Evolutionary conservation across 805 yeast species (phyloP).

Genomic region (Cyberlindnera veronae): DNA sequence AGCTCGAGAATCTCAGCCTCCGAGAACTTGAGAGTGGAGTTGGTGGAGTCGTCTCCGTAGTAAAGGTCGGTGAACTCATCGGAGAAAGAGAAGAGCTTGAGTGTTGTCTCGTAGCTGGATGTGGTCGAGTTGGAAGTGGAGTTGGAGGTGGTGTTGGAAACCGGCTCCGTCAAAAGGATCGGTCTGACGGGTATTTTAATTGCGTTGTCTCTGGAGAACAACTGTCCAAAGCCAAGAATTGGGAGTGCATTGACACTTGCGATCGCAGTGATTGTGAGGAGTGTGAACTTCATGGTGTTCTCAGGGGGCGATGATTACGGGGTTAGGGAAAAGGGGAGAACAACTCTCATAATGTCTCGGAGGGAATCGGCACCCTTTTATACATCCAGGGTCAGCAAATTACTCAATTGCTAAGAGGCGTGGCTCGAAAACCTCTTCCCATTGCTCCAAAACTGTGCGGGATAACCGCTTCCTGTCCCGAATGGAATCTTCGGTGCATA

Average conservation of each 20-base stretch:
- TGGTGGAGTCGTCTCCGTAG: slow-evolving; percentile 5
- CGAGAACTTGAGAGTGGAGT: neutral
- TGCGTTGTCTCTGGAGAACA: neutral
- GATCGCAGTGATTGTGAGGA: neutral
- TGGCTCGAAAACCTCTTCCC: too few species aligned
- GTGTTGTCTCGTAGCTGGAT: neutral
- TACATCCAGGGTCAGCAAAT: too few species aligned
- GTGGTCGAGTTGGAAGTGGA: slow-evolving; percentile 9
- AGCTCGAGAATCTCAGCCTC: neutral
- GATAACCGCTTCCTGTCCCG: too few species aligned
- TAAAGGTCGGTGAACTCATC: slow-evolving; percentile 15
- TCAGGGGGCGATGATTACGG: too few species aligned
- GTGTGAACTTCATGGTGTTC: neutral
- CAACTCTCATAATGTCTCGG: too few species aligned
- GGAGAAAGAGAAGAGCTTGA: slow-evolving; percentile 16
- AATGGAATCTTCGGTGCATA: too few species aligned
- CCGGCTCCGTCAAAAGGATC: neutral
- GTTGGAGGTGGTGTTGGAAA: slow-evolving; percentile 3
- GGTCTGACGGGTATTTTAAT: too few species aligned
- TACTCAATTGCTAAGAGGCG: too few species aligned
- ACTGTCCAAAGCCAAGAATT: neutral
- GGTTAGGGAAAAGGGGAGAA: too few species aligned
- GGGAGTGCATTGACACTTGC: neutral
- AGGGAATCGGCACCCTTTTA: too few species aligned
- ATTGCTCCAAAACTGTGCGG: too few species aligned